Conservation (phyloP, 2,329 filamentous ascomycete species). For the Bipolaris zeicola region DNA sequence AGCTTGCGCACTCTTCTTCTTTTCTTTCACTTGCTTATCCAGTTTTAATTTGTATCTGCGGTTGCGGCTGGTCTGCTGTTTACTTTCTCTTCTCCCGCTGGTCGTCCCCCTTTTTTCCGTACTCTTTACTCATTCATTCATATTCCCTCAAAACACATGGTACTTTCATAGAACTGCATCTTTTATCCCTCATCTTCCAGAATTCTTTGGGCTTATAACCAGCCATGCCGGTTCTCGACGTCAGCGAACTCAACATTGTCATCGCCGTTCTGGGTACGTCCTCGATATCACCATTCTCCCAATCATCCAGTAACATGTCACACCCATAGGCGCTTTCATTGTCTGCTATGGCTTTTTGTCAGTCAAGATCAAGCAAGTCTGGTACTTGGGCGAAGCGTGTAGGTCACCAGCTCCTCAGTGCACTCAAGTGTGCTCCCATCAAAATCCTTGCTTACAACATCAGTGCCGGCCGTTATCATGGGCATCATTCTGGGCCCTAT, state of each 20-base stretch:
- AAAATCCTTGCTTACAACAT: background rate
- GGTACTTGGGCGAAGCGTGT: conserved; percentile 61
- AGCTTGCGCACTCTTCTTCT: too few relatives aligned
- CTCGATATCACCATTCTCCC: background rate
- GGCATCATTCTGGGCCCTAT: conserved; percentile 63
- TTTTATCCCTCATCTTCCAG: background rate
- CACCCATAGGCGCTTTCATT: conserved; percentile 52
- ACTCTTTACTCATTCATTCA: too few relatives aligned
- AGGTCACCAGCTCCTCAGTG: conserved; percentile 43
- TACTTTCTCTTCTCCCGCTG: too few relatives aligned
- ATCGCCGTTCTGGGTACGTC: conserved; percentile 53
- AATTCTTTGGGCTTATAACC: background rate
- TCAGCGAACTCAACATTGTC: conserved; percentile 62
- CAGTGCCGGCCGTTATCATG: conserved; percentile 54
- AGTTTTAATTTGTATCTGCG: too few relatives aligned
- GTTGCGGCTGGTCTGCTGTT: too few relatives aligned
- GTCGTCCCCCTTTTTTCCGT: too few relatives aligned
- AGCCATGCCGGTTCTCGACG: conserved; percentile 57
- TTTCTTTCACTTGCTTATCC: too few relatives aligned
- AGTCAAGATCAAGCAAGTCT: conserved; percentile 59
- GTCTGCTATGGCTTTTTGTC: conserved; percentile 58
- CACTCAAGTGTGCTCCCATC: background rate
- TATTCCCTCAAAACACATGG: too few relatives aligned
- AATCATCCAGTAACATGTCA: background rate
- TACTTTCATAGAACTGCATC: too few relatives aligned